Evolutionary conservation across 164 flowering plant species (phyloP).

Genomic region (Platanus orientalis): DNA sequence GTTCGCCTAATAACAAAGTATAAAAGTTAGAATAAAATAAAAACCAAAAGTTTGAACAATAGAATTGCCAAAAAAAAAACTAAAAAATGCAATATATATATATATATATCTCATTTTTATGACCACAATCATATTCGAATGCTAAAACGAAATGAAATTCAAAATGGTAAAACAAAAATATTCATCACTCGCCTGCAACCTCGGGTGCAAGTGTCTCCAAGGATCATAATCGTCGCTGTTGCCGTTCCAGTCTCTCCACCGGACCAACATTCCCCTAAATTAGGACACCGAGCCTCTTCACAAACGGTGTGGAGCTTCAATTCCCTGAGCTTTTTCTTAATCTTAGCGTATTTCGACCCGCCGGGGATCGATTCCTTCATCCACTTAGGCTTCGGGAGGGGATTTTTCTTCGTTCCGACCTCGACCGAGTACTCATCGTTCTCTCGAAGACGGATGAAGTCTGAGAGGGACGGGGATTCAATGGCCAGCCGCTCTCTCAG

Average conservation of each 20-base stretch:
- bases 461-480: conserved; percentile 45
- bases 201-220: conserved; percentile 74
- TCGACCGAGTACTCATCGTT: conserved; percentile 49
- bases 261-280: conserved; percentile 75
- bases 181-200: conserved; percentile 40
- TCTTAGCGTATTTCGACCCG: conserved; percentile 56
- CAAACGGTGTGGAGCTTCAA: conserved; percentile 68
- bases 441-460: conserved; percentile 35
- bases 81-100: too few species aligned
- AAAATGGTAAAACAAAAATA: not conserved
- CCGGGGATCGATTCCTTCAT: conserved; percentile 66
- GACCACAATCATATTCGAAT: too few species aligned
- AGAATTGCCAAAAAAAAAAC: too few species aligned
- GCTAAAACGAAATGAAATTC: not conserved
- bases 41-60: too few species aligned
- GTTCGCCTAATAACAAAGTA: too few species aligned
- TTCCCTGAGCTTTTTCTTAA: conserved; percentile 61
- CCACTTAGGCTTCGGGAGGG: conserved; percentile 70
- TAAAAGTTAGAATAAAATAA: too few species aligned
- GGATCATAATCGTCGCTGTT: conserved; percentile 71
- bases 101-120: too few species aligned
- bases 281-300: conserved; percentile 70
- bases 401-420: conserved; percentile 72
- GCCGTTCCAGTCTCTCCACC: conserved; percentile 79
- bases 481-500: conserved; percentile 50